These are phyloP conservation scores for Ascochyta rabiei DNA, from an alignment of 2,329 filamentous ascomycete genomes.

Conservation along the genomic window DNA sequence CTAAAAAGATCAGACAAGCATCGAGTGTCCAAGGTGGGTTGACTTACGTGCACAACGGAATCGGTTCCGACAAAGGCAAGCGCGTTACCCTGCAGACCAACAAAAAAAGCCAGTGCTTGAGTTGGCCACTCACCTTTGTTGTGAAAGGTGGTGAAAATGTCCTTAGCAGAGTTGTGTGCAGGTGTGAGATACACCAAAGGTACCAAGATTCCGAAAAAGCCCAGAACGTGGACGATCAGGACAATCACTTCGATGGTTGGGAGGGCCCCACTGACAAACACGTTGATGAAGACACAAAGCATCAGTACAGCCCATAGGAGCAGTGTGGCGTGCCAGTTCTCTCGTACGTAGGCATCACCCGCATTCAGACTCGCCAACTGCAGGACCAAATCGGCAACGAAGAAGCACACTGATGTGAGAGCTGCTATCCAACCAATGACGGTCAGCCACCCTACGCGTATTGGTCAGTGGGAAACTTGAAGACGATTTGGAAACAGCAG, in stretches of 20 bases:
- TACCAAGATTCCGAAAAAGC: slow-evolving; percentile 60
- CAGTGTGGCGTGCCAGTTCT: slow-evolving; percentile 59
- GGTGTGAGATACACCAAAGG: slow-evolving; percentile 46
- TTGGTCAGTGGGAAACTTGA: slow-evolving; percentile 12
- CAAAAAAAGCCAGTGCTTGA: slow-evolving; percentile 53
- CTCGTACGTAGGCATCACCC: slow-evolving; percentile 41
- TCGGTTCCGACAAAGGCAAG: slow-evolving; percentile 48
- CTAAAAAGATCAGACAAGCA: slow-evolving; percentile 21
- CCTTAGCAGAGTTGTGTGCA: slow-evolving; percentile 45
- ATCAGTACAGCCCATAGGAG: slow-evolving; percentile 54
- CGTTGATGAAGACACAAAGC: slow-evolving; percentile 54
- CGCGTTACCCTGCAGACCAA: slow-evolving; percentile 51
- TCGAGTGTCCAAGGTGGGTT: too few relatives aligned
- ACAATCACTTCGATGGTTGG: slow-evolving; percentile 58
- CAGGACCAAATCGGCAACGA: slow-evolving; percentile 43
- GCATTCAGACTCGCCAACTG: slow-evolving; percentile 49
- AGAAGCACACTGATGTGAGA: slow-evolving; percentile 45
- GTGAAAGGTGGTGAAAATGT: slow-evolving; percentile 55
- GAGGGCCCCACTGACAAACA: slow-evolving; percentile 53
- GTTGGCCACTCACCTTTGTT: slow-evolving; percentile 55
- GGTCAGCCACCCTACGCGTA: slow-evolving; percentile 50
- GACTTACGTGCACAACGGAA: slow-evolving; percentile 47
- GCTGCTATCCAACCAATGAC: slow-evolving; percentile 53
- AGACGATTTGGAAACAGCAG: neutral
- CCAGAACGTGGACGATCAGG: slow-evolving; percentile 58